These are phyloP conservation scores for Phialophora expanda DNA, from an alignment of 2,329 filamentous ascomycete genomes.

Conservation along the genomic window DNA sequence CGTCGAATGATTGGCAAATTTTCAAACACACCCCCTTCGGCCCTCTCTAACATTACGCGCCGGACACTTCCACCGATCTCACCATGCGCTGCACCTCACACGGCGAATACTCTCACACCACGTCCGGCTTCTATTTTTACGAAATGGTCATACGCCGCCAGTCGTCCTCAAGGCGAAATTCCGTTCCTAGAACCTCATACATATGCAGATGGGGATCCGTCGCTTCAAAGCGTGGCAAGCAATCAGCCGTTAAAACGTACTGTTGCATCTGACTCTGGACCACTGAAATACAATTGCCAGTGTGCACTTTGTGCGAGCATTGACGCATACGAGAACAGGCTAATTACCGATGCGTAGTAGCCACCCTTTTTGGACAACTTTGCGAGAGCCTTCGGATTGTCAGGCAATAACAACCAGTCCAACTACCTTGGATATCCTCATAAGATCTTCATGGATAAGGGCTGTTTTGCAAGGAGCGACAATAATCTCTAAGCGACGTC, in stretches of 20 bases:
- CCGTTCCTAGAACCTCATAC: not conserved
- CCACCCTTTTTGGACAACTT: not conserved
- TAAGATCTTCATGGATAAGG: not conserved
- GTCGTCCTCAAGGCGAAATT: not conserved
- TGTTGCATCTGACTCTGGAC: not conserved
- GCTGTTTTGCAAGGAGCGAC: not conserved
- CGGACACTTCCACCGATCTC: not conserved
- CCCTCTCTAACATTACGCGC: not conserved
- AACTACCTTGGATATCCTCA: not conserved
- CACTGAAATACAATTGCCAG: not conserved
- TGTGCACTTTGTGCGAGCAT: slow-evolving; percentile 3
- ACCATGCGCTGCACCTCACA: not conserved
- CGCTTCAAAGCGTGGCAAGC: not conserved
- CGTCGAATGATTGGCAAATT: not conserved
- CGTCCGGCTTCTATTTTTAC: not conserved
- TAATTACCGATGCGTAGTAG: not conserved
- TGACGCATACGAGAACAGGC: not conserved
- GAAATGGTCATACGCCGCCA: not conserved
- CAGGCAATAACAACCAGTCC: not conserved
- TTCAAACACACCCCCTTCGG: not conserved
- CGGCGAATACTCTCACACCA: not conserved
- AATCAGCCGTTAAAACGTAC: not conserved
- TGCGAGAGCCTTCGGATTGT: not conserved
- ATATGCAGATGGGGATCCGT: not conserved
- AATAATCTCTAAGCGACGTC: not conserved